Percentiles rank a stretch among this genome's conserved stretches.
phyloP scores from a whole-genome alignment of 164 flowering plant species.

The Euptelea pleiosperma region DNA sequence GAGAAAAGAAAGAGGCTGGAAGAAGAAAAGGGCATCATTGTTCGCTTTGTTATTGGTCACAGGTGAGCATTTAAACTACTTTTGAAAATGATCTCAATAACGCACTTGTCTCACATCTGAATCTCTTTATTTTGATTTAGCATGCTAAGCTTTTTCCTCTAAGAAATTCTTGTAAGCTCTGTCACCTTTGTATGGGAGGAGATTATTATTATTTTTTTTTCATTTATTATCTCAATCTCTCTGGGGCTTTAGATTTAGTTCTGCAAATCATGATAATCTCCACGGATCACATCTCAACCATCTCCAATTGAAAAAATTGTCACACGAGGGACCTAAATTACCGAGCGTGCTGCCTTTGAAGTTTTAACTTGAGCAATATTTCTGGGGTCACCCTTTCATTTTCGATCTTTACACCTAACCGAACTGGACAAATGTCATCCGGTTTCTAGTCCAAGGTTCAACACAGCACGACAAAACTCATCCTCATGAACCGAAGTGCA shows the following conservation, averaged over 20 bases:
- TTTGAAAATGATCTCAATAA: neutral
- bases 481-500: too few relatives aligned
- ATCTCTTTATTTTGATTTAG: neutral
- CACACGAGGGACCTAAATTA: too few relatives aligned
- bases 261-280: neutral
- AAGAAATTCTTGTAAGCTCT: neutral
- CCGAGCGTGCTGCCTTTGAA: too few relatives aligned
- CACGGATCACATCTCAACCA: too few relatives aligned
- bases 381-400: too few relatives aligned
- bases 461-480: too few relatives aligned
- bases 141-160: neutral
- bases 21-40: slow-evolving; percentile 75
- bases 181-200: neutral
- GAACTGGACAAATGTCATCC: too few relatives aligned
- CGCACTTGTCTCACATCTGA: neutral
- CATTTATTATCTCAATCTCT: neutral
- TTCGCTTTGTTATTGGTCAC: slow-evolving; percentile 89
- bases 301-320: too few relatives aligned
- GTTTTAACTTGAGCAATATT: too few relatives aligned
- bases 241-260: too few relatives aligned
- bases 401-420: too few relatives aligned
- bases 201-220: neutral
- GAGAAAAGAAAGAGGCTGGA: slow-evolving; percentile 70
- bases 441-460: too few relatives aligned
- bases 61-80: slow-evolving; percentile 36